Conservation (phyloP, 495 filamentous ascomycete species). For the Tuber umbilicatum region DNA sequence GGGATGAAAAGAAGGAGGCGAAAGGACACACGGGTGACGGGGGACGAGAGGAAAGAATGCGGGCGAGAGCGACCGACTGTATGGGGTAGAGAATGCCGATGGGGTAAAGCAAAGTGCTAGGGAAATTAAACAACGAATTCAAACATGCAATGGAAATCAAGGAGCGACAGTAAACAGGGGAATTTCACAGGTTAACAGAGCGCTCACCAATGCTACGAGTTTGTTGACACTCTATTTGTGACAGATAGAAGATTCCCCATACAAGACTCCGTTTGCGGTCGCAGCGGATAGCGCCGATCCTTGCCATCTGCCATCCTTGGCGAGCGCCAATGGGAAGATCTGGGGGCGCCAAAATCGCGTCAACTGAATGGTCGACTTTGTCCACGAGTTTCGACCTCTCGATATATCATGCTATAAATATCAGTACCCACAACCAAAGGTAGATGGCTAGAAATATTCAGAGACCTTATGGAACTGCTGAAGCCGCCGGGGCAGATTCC, state of each 20-base stretch:
- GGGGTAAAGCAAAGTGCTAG: neutral
- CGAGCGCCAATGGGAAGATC: neutral
- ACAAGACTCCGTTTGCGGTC: neutral
- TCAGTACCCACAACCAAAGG: neutral
- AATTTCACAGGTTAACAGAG: neutral
- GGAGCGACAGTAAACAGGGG: neutral
- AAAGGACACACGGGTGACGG: too few relatives aligned
- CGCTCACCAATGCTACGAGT: neutral
- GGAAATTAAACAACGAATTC: neutral
- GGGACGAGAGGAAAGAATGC: neutral
- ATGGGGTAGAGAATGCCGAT: neutral
- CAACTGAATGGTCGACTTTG: neutral
- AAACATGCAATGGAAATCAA: neutral
- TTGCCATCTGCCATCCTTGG: neutral
- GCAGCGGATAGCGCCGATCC: neutral
- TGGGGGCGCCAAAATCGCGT: conserved; percentile 1
- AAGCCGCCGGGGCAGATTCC: neutral
- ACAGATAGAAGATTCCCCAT: neutral
- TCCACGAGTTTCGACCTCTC: neutral
- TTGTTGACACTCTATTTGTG: neutral
- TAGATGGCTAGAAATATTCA: neutral
- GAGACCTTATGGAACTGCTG: neutral
- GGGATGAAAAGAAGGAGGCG: neutral
- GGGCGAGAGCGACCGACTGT: neutral
- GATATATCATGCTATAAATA: neutral